Percentiles rank a stretch among this genome's conserved stretches.
Evolutionary conservation across 257 asterid genomes (phyloP).

Genomic region (Craterostigma plantagineum): DNA sequence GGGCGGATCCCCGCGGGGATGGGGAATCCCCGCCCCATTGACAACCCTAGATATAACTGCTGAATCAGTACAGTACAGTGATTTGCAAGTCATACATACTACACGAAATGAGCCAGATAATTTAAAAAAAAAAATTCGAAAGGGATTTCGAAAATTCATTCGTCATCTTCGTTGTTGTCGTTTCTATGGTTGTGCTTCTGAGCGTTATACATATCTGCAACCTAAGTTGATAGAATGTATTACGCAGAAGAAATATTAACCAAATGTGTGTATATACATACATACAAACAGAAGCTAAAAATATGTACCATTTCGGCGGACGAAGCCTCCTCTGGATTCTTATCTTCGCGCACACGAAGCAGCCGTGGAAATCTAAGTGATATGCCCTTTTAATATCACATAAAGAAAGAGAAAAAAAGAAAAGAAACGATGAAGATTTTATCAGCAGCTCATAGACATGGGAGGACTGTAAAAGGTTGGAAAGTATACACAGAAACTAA

Average conservation of each 20-base stretch:
- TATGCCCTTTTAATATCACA: constrained; percentile 36
- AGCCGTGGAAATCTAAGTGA: constrained; percentile 83
- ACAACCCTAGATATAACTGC: no score
- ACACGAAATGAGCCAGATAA: no score
- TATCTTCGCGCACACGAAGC: constrained; percentile 73
- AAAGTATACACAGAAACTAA: no score
- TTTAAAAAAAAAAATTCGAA: no score
- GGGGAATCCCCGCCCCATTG: no score
- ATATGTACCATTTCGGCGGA: constrained; percentile 66
- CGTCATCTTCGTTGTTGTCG: constrained; percentile 36
- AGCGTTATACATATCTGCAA: constrained; percentile 64
- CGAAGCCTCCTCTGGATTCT: constrained; percentile 79
- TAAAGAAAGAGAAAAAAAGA: constrained; percentile 9
- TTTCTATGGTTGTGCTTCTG: constrained; percentile 43
- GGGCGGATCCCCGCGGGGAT: no score
- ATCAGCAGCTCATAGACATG: no score
- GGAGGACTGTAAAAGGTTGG: no score
- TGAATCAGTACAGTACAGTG: no score
- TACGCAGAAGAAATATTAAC: constrained; percentile 6
- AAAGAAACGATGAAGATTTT: background rate
- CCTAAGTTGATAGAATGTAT: constrained; percentile 19
- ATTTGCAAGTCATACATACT: no score
- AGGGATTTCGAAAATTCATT: constrained; percentile 2
- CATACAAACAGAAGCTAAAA: background rate
- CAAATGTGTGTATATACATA: no score